Evolutionary conservation across 2,329 filamentous ascomycete genomes (phyloP).

Genomic region (Stromatinia cepivora): DNA sequence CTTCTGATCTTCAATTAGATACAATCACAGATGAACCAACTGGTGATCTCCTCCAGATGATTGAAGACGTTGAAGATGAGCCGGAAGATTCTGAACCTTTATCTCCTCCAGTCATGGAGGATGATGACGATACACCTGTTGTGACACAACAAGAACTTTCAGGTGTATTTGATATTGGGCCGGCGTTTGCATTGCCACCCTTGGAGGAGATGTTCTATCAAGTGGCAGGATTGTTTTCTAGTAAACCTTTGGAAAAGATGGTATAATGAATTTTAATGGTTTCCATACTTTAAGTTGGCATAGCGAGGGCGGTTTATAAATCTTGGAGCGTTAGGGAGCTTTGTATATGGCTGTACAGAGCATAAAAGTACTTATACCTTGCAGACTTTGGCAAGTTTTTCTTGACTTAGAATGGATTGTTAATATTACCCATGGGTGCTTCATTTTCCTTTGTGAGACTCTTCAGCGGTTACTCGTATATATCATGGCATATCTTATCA

Average conservation of each 20-base stretch:
- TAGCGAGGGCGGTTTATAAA: slow-evolving; percentile 26
- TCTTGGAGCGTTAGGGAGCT: slow-evolving; percentile 27
- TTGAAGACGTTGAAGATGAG: slow-evolving; percentile 41
- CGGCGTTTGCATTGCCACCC: slow-evolving; percentile 67
- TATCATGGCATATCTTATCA: background rate
- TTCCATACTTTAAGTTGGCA: slow-evolving; percentile 25
- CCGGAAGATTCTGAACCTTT: slow-evolving; percentile 34
- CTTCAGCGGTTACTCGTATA: background rate
- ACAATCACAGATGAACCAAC: slow-evolving; percentile 37
- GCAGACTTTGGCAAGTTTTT: background rate
- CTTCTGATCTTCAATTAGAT: slow-evolving; percentile 48
- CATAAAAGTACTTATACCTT: slow-evolving; percentile 25
- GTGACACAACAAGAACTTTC: slow-evolving; percentile 68
- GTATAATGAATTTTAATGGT: slow-evolving; percentile 21
- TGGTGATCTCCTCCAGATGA: slow-evolving; percentile 28
- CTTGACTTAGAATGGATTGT: slow-evolving; percentile 5
- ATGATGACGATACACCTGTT: slow-evolving; percentile 58
- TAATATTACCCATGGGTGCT: background rate
- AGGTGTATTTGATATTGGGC: slow-evolving; percentile 68
- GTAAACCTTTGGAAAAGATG: slow-evolving; percentile 49
- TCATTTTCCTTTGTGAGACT: slow-evolving; percentile 6
- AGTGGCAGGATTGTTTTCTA: slow-evolving; percentile 64
- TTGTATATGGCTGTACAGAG: slow-evolving; percentile 24
- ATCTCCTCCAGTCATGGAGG: slow-evolving; percentile 45
- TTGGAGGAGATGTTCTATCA: slow-evolving; percentile 76